Evolutionary conservation across 768 basidiomycete genomes (phyloP).

Genomic region (Fomitopsis serialis): DNA sequence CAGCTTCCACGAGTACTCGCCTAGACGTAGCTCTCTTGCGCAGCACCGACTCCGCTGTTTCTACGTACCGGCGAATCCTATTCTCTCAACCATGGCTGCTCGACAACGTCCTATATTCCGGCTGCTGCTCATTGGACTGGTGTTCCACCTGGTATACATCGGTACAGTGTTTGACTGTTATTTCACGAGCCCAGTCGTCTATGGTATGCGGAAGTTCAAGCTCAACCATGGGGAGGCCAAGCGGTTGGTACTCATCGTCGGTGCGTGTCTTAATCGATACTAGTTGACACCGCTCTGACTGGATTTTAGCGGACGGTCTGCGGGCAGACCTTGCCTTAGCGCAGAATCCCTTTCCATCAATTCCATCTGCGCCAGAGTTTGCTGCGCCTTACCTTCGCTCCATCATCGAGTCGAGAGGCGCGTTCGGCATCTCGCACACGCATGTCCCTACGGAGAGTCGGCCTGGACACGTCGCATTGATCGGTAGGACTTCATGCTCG

Average conservation of each 20-base stretch:
- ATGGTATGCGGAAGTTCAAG: slow-evolving; percentile 63
- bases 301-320: slow-evolving; percentile 67
- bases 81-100: too few species aligned
- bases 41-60: too few species aligned
- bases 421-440: slow-evolving; percentile 83
- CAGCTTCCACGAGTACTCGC: too few species aligned
- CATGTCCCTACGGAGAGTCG: slow-evolving; percentile 84
- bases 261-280: slow-evolving; percentile 32
- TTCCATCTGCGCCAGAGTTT: slow-evolving; percentile 46
- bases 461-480: slow-evolving; percentile 86
- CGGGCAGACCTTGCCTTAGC: slow-evolving; percentile 77
- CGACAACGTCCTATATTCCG: slow-evolving; percentile 13
- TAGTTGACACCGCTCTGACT: neutral
- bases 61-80: too few species aligned
- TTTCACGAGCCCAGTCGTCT: slow-evolving; percentile 77
- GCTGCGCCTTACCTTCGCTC: slow-evolving; percentile 74
- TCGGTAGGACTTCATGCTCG: slow-evolving; percentile 41
- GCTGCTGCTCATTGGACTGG: slow-evolving; percentile 59
- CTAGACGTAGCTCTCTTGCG: too few species aligned
- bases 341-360: slow-evolving; percentile 49
- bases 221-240: slow-evolving; percentile 48
- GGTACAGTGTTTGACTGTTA: slow-evolving; percentile 82
- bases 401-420: slow-evolving; percentile 61
- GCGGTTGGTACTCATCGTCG: slow-evolving; percentile 75
- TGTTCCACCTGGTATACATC: slow-evolving; percentile 73